Evolutionary conservation across 2,329 filamentous ascomycete species (phyloP).

Genomic region (Apiospora marii): DNA sequence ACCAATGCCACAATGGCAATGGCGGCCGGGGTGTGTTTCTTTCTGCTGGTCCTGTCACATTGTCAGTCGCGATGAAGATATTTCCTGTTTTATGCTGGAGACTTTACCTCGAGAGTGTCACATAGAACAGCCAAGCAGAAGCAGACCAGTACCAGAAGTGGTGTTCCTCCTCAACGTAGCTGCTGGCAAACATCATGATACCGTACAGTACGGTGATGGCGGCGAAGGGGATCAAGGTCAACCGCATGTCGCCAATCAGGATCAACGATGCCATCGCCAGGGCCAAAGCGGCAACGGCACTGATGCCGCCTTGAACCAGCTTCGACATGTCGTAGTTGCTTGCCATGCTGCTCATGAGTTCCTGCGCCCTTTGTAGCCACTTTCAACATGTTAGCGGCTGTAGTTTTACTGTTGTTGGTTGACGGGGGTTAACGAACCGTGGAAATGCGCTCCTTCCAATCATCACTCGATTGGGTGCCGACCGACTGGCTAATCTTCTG

Average conservation of each 20-base stretch:
- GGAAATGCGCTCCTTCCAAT: neutral
- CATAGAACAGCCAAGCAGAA: conserved; percentile 70
- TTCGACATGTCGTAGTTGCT: conserved; percentile 86
- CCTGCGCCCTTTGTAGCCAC: conserved; percentile 78
- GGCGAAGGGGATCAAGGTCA: conserved; percentile 52
- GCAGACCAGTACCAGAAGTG: conserved; percentile 97
- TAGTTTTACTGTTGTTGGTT: neutral
- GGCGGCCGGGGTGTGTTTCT: neutral
- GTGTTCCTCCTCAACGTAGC: conserved; percentile 97
- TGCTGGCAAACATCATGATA: conserved; percentile 96
- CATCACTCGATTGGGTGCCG: neutral
- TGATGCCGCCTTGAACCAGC: conserved; percentile 57
- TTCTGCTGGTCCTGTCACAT: neutral
- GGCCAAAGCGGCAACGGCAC: conserved; percentile 47
- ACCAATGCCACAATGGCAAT: conserved; percentile 58
- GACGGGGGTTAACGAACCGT: neutral
- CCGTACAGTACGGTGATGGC: conserved; percentile 71
- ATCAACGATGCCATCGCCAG: conserved; percentile 51
- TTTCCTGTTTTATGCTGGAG: neutral
- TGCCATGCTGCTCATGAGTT: conserved; percentile 84
- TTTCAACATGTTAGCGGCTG: conserved; percentile 35
- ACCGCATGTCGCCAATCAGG: conserved; percentile 34
- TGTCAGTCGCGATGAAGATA: neutral
- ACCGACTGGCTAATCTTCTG: conserved; percentile 43
- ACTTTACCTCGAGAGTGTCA: conserved; percentile 55